These are phyloP conservation scores for Tetracladium setigerum DNA, from an alignment of 495 filamentous ascomycete species.

Conservation along the genomic window DNA sequence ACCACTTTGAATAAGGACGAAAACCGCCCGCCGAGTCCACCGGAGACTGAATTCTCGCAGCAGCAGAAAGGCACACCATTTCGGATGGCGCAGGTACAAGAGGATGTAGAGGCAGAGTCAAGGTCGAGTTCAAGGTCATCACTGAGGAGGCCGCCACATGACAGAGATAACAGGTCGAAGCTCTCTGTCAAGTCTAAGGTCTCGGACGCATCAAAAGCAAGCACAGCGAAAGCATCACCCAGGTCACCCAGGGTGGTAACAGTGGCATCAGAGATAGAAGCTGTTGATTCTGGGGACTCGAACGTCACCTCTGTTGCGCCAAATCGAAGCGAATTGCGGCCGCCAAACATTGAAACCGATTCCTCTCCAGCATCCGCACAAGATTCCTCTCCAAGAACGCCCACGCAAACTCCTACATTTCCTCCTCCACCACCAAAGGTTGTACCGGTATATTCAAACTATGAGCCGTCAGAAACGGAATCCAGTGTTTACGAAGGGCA, in stretches of 20 bases:
- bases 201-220: slow-evolving; percentile 29
- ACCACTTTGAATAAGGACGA: slow-evolving; percentile 13
- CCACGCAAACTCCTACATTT: slow-evolving; percentile 18
- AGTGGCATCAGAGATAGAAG: slow-evolving; percentile 17
- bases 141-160: slow-evolving; percentile 17
- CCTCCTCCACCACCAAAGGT: slow-evolving; percentile 10
- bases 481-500: slow-evolving; percentile 10
- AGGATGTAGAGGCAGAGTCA: slow-evolving; percentile 14
- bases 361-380: slow-evolving; percentile 17
- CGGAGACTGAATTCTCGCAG: slow-evolving; percentile 46
- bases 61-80: slow-evolving; percentile 20
- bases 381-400: slow-evolving; percentile 21
- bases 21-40: slow-evolving; percentile 42
- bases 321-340: slow-evolving; percentile 35
- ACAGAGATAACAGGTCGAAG: slow-evolving; percentile 33
- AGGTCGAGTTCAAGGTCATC: slow-evolving; percentile 20
- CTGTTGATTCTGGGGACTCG: slow-evolving; percentile 33
- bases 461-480: slow-evolving; percentile 12
- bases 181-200: slow-evolving; percentile 42
- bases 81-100: slow-evolving; percentile 16
- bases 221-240: slow-evolving; percentile 19
- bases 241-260: neutral
- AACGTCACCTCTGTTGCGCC: slow-evolving; percentile 62
- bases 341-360: slow-evolving; percentile 12
- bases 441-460: neutral